These are phyloP conservation scores for Ilex asprella DNA, from an alignment of 257 asterid species.

Conservation along the genomic window DNA sequence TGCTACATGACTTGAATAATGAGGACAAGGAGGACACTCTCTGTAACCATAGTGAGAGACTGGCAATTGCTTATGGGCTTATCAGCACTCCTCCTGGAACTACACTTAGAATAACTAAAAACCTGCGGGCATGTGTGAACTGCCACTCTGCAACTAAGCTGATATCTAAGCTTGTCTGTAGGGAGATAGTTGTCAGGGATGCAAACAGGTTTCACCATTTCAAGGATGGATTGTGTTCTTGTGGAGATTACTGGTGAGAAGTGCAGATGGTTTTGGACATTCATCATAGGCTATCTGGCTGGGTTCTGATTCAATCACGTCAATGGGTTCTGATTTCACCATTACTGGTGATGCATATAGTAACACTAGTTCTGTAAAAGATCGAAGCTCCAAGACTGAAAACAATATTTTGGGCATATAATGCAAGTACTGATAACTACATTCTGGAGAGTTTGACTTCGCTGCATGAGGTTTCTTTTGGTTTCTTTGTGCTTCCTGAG, in stretches of 20 bases:
- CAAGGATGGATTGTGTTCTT: too few relatives aligned
- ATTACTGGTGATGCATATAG: conserved; percentile 14
- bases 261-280: not conserved
- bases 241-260: conserved; percentile 12
- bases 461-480: conserved; percentile 45
- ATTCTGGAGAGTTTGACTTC: conserved; percentile 30
- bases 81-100: conserved; percentile 16
- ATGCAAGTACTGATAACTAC: conserved; percentile 46
- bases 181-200: conserved; percentile 41
- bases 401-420: conserved; percentile 47
- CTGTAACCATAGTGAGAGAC: conserved; percentile 44
- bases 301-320: too few relatives aligned
- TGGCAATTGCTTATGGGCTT: conserved; percentile 46
- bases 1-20: not conserved
- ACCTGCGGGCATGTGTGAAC: conserved; percentile 30
- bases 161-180: conserved; percentile 33
- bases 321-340: too few relatives aligned
- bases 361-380: conserved; percentile 33
- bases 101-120: conserved; percentile 4
- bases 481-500: conserved; percentile 31
- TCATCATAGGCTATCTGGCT: too few relatives aligned
- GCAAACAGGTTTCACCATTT: too few relatives aligned
- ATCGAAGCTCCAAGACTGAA: conserved; percentile 45
- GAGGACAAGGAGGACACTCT: conserved; percentile 33
- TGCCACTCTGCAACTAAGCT: conserved; percentile 42